These are phyloP conservation scores for Globisporangium canariense DNA, from an alignment of 352 stramenopile species.

Conservation along the genomic window DNA sequence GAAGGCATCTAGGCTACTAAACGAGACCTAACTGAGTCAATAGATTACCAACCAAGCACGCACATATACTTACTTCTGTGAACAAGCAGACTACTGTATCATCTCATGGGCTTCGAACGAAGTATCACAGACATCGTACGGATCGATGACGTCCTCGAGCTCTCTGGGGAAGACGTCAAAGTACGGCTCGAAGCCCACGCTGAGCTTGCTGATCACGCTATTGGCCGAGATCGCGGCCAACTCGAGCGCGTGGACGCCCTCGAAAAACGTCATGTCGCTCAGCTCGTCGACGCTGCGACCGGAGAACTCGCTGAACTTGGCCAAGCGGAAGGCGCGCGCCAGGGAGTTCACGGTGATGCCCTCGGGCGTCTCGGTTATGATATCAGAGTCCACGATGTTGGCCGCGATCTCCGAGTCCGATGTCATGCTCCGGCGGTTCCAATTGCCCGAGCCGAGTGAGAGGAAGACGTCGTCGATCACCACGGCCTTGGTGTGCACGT, in stretches of 20 bases:
- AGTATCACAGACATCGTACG: slow-evolving; percentile 21
- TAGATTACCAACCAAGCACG: background rate
- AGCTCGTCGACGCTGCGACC: slow-evolving; percentile 17
- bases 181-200: slow-evolving; percentile 22
- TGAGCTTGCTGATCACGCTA: slow-evolving; percentile 15
- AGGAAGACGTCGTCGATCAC: slow-evolving; percentile 20
- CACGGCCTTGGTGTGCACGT: slow-evolving; percentile 56
- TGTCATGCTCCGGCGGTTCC: slow-evolving; percentile 64
- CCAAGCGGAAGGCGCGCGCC: slow-evolving; percentile 46
- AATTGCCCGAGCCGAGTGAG: slow-evolving; percentile 43
- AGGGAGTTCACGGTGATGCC: slow-evolving; percentile 33
- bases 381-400: slow-evolving; percentile 44
- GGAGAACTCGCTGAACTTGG: slow-evolving; percentile 52
- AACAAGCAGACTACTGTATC: background rate
- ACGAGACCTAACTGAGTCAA: background rate
- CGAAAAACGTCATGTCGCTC: slow-evolving; percentile 20
- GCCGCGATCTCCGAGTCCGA: slow-evolving; percentile 54
- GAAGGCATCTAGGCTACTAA: background rate
- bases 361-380: slow-evolving; percentile 22
- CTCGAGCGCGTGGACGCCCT: slow-evolving; percentile 18
- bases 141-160: slow-evolving; percentile 30
- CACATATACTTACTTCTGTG: background rate
- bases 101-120: background rate
- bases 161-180: slow-evolving; percentile 32
- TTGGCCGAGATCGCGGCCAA: slow-evolving; percentile 8